A percentile compares a stretch with the other conserved stretches of the same genome.
These are phyloP conservation scores for Arxiozyma bovina DNA, from an alignment of 1,139 yeast genomes.

Conservation along the genomic window DNA sequence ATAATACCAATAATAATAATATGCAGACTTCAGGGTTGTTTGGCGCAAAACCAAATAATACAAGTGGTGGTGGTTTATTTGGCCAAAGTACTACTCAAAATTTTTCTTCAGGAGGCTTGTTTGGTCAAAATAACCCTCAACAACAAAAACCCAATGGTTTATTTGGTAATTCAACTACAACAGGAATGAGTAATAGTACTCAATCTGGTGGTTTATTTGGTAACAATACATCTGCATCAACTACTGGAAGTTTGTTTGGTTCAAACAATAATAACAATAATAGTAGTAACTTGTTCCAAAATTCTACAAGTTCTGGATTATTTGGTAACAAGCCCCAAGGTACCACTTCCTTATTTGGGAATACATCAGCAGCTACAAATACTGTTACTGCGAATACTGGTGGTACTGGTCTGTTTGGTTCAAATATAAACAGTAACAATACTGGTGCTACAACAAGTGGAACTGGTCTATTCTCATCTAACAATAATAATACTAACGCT, in stretches of 20 bases:
- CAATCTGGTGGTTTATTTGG: neutral
- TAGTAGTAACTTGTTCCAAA: neutral
- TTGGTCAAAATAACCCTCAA: conserved; percentile 2
- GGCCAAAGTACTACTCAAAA: conserved; percentile 17
- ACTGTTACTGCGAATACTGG: conserved; percentile 4
- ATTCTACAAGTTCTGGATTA: conserved; percentile 12
- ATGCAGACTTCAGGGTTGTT: conserved; percentile 7
- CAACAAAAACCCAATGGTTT: conserved; percentile 4
- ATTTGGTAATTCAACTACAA: neutral
- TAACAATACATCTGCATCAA: neutral
- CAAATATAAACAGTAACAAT: conserved; percentile 16
- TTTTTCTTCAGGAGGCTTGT: conserved; percentile 15
- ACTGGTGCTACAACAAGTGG: conserved; percentile 20
- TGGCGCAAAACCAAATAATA: conserved; percentile 16
- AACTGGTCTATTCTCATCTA: conserved; percentile 20
- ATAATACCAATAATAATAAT: conserved; percentile 8
- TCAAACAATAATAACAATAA: neutral
- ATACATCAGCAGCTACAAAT: conserved; percentile 2
- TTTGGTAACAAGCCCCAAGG: conserved; percentile 25
- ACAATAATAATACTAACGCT: conserved; percentile 9
- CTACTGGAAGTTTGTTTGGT: neutral
- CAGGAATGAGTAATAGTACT: neutral
- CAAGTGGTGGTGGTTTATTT: conserved; percentile 22
- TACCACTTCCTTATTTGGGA: conserved; percentile 14
- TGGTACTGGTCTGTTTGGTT: conserved; percentile 28